Base-by-base conservation (phyloP, 345 rosid species). In the Euclidium syriacum region DNA sequence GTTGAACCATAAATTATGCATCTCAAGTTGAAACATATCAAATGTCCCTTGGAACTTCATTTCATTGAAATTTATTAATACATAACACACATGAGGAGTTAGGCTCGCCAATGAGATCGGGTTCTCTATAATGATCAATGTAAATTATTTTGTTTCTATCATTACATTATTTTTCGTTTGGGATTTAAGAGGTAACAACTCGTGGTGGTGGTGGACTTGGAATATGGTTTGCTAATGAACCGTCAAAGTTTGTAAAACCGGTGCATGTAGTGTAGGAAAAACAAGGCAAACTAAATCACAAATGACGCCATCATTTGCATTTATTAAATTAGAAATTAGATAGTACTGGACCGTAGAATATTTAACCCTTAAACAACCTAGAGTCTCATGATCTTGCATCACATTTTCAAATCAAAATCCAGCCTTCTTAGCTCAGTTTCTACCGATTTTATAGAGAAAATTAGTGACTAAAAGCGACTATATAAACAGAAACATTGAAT, bases 181-280 rank as follows among this genome's bases (percentile, higher is more conserved):
- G 62, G 52, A 39, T 59, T 65, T 73, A n/a, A 58, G n/a, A 89
- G 99, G 99, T 97, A 76, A 92, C 97, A 50, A 95, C 99, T 12
- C n/a, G n/a, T n/a, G 96, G 99, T 77, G 99, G 99, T 77, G 99
- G 97, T 62, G 96, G 98, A 44, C 91, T 95, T 76, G 99, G 99
- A 65, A 92, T 92, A 96, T 96, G 97, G 58, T 95, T 92, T 57
- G 97, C 97, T 50, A 92, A 87, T 67, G 95, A 84, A 71, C 97
- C 97, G 15, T 85, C 74, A 12, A 97, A 92, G 72, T 92, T 92
- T 85, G 96, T 92, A 36, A 89, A 92, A 81, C 73, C 89, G 72
- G 74, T 92, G 19, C 96, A 89, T 95, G 99, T n/a, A n/a, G n/a
- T n/a, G n/a, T 94, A 81, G 51, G 44, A 35, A 16, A 18, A 50